A percentile compares a stretch with the other conserved stretches of the same genome.
phyloP scores from a whole-genome alignment of 1,284 basidiomycete genomes.

The Cutaneotrichosporon sp. region DNA sequence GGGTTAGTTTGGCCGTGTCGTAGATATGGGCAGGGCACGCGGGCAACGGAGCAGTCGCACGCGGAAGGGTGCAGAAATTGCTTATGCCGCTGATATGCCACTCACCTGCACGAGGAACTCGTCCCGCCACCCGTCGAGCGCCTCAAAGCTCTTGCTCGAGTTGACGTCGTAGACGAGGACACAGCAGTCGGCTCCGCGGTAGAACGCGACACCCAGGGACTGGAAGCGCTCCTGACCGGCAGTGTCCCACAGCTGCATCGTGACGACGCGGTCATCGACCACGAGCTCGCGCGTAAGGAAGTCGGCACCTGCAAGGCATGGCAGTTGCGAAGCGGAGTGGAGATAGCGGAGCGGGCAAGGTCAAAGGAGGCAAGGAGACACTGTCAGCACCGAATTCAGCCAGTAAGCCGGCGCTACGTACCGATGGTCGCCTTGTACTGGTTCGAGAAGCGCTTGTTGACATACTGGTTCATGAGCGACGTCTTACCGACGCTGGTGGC shows the following conservation, averaged over 20 bases:
- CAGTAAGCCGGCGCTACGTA: constrained; percentile 34
- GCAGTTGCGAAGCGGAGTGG: neutral
- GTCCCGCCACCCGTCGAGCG: constrained; percentile 93
- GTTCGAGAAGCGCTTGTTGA: constrained; percentile 99
- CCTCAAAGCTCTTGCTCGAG: constrained; percentile 93
- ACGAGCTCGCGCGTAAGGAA: constrained; percentile 98
- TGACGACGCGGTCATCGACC: constrained; percentile 95
- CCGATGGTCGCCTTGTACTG: constrained; percentile 99
- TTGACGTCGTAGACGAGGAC: constrained; percentile 99
- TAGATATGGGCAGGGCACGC: no score
- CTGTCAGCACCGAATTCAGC: neutral
- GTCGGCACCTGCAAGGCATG: constrained; percentile 49
- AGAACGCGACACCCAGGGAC: constrained; percentile 96
- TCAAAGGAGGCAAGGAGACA: neutral
- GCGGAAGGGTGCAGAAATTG: neutral
- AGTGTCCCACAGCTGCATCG: constrained; percentile 99
- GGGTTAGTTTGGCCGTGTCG: no score
- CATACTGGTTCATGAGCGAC: constrained; percentile 99
- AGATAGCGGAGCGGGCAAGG: neutral
- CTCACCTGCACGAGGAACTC: constrained; percentile 81
- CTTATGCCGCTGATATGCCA: no score
- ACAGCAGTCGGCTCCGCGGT: constrained; percentile 98
- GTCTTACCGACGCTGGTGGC: constrained; percentile 89
- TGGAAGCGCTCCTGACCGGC: constrained; percentile 99
- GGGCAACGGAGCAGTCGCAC: no score